Percentiles rank a stretch among this genome's conserved stretches.
These are phyloP conservation scores for Aspergillus haitiensis DNA, from an alignment of 495 filamentous ascomycete species.

Conservation along the genomic window DNA sequence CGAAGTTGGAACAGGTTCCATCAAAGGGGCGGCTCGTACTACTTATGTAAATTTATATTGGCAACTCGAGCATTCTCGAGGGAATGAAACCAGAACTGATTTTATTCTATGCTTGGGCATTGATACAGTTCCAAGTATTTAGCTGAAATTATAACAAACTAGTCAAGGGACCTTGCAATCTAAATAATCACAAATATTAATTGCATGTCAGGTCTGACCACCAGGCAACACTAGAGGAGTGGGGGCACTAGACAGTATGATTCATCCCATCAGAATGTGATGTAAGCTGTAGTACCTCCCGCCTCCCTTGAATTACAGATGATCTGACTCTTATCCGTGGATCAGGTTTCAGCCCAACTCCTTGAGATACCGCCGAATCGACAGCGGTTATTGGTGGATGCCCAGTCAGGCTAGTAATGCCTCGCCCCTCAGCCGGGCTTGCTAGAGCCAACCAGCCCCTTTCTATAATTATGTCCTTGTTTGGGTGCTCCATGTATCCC, in stretches of 20 bases:
- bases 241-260: not conserved
- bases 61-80: too few relatives aligned
- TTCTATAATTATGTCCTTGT: constrained; percentile 17
- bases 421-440: constrained; percentile 13
- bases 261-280: not conserved
- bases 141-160: not conserved
- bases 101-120: too few relatives aligned
- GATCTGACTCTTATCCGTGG: constrained; percentile 20
- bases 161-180: too few relatives aligned
- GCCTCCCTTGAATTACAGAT: constrained; percentile 1
- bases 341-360: constrained; percentile 21
- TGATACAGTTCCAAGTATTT: not conserved
- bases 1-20: too few relatives aligned
- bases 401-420: constrained; percentile 8
- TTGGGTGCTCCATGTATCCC: constrained; percentile 10
- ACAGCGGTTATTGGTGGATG: constrained; percentile 22
- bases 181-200: not conserved
- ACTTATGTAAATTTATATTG: too few relatives aligned
- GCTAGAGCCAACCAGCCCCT: constrained; percentile 14
- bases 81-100: too few relatives aligned
- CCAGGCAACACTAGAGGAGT: not conserved
- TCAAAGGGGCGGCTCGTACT: too few relatives aligned
- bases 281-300: constrained; percentile 2
- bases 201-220: not conserved
- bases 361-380: constrained; percentile 7